Base-by-base conservation (phyloP, 2,329 filamentous ascomycete genomes). In the Colletotrichum chrysophilum region DNA sequence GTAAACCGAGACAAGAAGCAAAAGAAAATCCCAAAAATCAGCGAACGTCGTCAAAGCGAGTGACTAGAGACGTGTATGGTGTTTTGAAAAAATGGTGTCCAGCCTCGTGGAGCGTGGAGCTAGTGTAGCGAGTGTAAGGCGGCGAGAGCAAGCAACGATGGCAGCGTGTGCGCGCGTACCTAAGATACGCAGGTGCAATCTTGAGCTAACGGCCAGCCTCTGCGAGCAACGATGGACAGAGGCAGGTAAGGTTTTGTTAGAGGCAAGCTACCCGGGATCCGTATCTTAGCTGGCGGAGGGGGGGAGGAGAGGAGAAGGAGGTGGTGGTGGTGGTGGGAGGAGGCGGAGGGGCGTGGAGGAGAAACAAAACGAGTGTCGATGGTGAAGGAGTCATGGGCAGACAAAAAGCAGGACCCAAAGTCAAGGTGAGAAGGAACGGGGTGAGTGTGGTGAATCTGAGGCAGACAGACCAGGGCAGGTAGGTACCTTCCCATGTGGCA, bases 31-130 rank as follows among this genome's bases (percentile, higher is more conserved):
- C 34, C n/a, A 43, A 73, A 43, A 52, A 21, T 36, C 38, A 73
- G 32, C 62, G 38, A 73, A 34, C 21, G 64, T 68, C 34, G 64
- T 64, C 62, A 60, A 70, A 48, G 73, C 64, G 73, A 75, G 52
- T 32, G 72, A 75, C 38, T 26, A 32, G n/a, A 32, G 60, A 56
- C 21, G 36, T 36, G 30, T 52, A 10, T 58, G 48, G 32, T 68
- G 38, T 52, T 52, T 52, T 52, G 43, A 52, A 66, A 32, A 71
- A 48, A 38, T 30, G 62, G 32, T n/a, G 56, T 68, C 32, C 38
- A 68, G 56, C 7, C 43, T 73, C 52, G 60, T 64, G 18, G 28
- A 7, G 28, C 71, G 43, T 48, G n/a, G n/a, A 52, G 10, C 43
- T 52, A 52, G 43, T 13, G 43, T 71, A 71, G 69, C 60, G 61